Conservation (phyloP, 2,329 filamentous ascomycete genomes). For the Fusarium tuaranense region DNA sequence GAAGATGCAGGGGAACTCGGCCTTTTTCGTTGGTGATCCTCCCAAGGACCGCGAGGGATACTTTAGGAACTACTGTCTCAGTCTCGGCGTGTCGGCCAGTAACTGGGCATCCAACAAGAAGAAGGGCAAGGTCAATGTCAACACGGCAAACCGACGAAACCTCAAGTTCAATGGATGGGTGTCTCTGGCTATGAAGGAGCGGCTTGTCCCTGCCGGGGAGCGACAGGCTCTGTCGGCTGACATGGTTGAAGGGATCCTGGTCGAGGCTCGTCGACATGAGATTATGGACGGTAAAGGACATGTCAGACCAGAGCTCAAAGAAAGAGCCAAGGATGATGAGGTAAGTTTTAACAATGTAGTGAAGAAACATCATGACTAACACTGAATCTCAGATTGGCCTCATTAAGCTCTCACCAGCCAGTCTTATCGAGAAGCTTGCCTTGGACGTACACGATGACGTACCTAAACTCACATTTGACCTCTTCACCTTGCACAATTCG, state of each 20-base stretch:
- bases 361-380: background rate
- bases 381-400: background rate
- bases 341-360: background rate
- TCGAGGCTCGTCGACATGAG: background rate
- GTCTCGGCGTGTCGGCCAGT: conserved; percentile 28
- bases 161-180: conserved; percentile 30
- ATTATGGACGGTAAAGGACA: conserved; percentile 14
- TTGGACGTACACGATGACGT: conserved; percentile 7
- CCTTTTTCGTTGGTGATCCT: conserved; percentile 38
- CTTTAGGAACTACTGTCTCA: conserved; percentile 39
- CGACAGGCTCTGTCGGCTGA: conserved; percentile 13
- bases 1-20: conserved; percentile 27
- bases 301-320: conserved; percentile 1
- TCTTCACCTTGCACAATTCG: conserved; percentile 24
- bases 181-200: background rate
- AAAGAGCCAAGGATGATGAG: background rate
- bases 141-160: conserved; percentile 22
- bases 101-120: conserved; percentile 34
- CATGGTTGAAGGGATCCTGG: conserved; percentile 8
- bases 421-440: conserved; percentile 20
- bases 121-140: conserved; percentile 1
- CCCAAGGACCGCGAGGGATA: conserved; percentile 34
- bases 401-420: background rate
- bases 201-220: background rate
- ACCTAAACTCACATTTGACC: conserved; percentile 16